Conservation (phyloP, 176 grass and related monocot species). For the Bolboschoenus planiculmis region DNA sequence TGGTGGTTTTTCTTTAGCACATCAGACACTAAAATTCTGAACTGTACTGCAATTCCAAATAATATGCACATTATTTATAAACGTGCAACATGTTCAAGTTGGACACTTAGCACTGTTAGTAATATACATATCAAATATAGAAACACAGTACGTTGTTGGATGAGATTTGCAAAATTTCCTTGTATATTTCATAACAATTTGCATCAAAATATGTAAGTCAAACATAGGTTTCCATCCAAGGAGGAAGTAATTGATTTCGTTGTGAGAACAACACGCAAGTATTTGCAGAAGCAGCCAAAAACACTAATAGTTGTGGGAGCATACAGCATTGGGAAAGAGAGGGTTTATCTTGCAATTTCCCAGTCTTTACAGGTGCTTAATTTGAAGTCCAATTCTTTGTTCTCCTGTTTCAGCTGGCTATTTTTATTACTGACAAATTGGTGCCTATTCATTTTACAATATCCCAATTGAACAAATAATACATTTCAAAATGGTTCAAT, state of each 20-base stretch:
- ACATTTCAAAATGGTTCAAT: not conserved
- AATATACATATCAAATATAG: not conserved
- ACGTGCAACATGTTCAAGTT: not conserved
- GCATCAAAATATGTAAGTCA: not conserved
- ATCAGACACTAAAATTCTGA: not conserved
- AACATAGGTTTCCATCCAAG: constrained; percentile 52
- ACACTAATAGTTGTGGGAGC: constrained; percentile 71
- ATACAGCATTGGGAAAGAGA: constrained; percentile 78
- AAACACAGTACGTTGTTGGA: not conserved
- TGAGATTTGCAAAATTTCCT: not conserved
- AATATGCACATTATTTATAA: not conserved
- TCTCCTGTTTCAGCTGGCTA: not conserved
- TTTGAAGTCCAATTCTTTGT: not conserved
- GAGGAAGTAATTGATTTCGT: constrained; percentile 67
- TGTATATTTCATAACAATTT: not conserved
- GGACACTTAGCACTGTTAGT: not conserved
- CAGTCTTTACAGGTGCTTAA: constrained; percentile 46
- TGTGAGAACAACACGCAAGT: constrained; percentile 47
- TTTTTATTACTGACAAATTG: not conserved
- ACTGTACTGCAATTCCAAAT: not conserved
- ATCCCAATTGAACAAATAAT: not conserved
- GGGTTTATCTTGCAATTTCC: constrained; percentile 66
- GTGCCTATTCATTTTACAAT: not conserved
- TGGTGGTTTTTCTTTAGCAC: not conserved
- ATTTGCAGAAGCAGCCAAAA: constrained; percentile 55